Conservation (phyloP, 306 rosid genomes). For the Heteromeles arbutifolia region DNA sequence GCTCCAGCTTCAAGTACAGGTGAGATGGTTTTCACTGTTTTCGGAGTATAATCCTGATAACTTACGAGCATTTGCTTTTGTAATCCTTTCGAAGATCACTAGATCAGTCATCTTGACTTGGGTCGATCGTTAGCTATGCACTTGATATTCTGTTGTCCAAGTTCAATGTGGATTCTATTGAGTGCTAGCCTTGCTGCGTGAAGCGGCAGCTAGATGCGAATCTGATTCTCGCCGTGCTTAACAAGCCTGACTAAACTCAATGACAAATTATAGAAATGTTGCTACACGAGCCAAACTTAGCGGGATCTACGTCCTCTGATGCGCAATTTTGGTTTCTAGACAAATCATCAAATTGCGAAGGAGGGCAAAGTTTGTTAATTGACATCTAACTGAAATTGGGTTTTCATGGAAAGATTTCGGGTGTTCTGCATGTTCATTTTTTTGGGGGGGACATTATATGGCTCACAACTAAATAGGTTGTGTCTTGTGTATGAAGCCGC, state of each 20-base stretch:
- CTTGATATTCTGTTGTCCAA: neutral
- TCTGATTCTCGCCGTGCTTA: neutral
- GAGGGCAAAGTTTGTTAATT: neutral
- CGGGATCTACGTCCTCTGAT: neutral
- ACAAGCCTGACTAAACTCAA: neutral
- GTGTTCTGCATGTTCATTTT: neutral
- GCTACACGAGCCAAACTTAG: neutral
- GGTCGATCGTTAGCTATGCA: neutral
- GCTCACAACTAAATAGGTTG: neutral
- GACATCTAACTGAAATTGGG: neutral
- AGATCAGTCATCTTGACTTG: neutral
- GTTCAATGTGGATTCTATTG: neutral
- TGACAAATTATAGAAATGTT: neutral
- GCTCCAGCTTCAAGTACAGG: constrained; percentile 95
- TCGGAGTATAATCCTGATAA: neutral
- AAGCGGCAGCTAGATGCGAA: neutral
- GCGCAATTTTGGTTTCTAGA: neutral
- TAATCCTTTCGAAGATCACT: neutral
- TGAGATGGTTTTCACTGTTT: constrained; percentile 23
- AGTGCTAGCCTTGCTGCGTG: neutral
- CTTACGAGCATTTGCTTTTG: neutral
- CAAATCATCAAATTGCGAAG: neutral
- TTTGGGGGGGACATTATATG: neutral
- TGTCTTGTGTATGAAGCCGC: neutral
- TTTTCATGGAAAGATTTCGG: neutral